Evolutionary conservation across 805 yeast genomes (phyloP), one percentile per base, ranked within the genome.

Genomic region (Metschnikowia borealis): DNA sequence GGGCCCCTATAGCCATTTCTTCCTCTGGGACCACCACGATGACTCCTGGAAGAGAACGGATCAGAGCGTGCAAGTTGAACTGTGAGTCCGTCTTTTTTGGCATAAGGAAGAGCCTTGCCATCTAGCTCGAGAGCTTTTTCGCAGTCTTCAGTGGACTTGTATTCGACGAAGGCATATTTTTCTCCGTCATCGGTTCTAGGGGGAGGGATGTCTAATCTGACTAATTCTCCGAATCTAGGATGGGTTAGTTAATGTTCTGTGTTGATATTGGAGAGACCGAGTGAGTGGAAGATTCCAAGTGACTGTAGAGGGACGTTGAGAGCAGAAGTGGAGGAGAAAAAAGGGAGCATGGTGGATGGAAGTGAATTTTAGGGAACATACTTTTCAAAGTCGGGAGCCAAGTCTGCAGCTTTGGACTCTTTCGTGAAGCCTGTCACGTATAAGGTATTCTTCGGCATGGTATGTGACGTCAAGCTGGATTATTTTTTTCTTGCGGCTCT

Each of bases 141-240:
- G 54, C 84, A 81, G 60, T 78, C 82, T 54, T 76, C 79, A 14
- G 67, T 59, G 46, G 68, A 74, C 54, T 75, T 72, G 62, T 74
- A 83, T 60, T 82, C 85, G 23, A 83, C 86, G 65, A 82, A 83
- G 6, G 85, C 87, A 59, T 73, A 83, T 58, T 81, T 83, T 53
- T 79, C 74, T 38, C 82, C 82, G 56, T 79, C 83, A 49, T 77
- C 77, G 29, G 78, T 71, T 64, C 81, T 77, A 52, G 85, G 83
- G 49, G 86, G 86, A 38, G 85, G 82, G 43, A 82, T 78, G 54
- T 79, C 84, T 46, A 82, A 78, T 65, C 84, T 74, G 45, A 79
- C 79, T 40, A 83, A 68, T 56, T 74, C 75, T 45, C 87, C 87
- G 55, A 58, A 79, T 63, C 85, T 81, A 60, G 26, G 36, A 41